Base-by-base conservation (phyloP, 352 stramenopile species). In the Globisporangium polare region DNA sequence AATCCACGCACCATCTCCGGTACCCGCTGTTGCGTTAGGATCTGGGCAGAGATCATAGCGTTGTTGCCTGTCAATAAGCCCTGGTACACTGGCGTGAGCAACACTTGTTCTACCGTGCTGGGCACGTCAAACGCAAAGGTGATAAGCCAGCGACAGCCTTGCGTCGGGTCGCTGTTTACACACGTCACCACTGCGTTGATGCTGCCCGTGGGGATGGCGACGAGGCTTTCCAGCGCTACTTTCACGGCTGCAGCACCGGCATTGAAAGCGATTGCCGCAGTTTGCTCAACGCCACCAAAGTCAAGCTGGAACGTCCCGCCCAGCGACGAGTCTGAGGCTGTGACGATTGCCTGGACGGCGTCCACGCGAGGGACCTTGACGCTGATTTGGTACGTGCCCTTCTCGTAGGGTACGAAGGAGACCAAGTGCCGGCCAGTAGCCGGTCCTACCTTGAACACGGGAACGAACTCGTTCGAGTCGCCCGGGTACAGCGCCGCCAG, bases 331-430 rank as follows among this genome's bases (percentile, higher is more conserved):
- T 85, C 72, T 0, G 74, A 65, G 6, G 50, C 47, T 3, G 78
- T 88, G 5, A 64, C 78, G 26, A 98, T 71, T 24, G 71, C 68
- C 37, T 96, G 80, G 6, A 97, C 83, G 57, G 92, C 88, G 45
- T 78, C 45, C 6, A 96, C 66, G 0, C 69, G 68, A n/a, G 89
- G 87, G 3, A 96, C 61, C 42, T 74, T 77, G 2, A 98, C 89
- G 42, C 81, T 86, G 18, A 98, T 68, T 20, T 78, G 57, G 70
- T 98, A 98, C 29, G 71, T 73, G 5, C 95, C 95, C 59, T 95
- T 92, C 20, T 98, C 87, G 22, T 88, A 80, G 0, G 94, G 92
- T 22, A 90, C 90, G 73, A 97, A 97, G 29, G 79, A 86, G 6
- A 98, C 77, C 1, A 70, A 67, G 60, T 98, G 87, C 1, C 74